phyloP scores from a whole-genome alignment of 345 rosid species.

The Brassica rapa region DNA sequence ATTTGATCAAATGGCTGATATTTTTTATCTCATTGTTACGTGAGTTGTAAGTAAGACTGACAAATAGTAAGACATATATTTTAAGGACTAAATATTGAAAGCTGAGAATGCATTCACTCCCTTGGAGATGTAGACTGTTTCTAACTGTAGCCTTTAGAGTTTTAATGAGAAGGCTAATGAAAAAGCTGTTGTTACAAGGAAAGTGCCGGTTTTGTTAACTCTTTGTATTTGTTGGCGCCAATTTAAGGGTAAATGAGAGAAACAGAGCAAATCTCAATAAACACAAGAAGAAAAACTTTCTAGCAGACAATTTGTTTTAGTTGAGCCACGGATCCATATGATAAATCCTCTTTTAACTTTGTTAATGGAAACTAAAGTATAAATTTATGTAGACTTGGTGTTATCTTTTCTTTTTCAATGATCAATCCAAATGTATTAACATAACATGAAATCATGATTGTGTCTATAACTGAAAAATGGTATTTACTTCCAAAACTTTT shows the following conservation, averaged over 20 bases:
- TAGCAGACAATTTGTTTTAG: background rate
- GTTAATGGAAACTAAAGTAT: background rate
- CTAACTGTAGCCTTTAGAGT: background rate
- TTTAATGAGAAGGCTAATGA: background rate
- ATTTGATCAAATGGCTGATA: too few species aligned
- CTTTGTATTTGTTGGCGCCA: background rate
- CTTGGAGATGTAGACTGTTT: background rate
- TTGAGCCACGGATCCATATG: too few species aligned
- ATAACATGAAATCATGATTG: background rate
- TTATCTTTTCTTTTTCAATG: background rate
- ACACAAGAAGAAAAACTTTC: background rate
- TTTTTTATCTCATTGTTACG: background rate
- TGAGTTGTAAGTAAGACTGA: background rate
- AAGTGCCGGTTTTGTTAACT: background rate
- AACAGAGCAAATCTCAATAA: background rate
- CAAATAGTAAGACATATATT: background rate
- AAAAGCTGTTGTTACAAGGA: background rate
- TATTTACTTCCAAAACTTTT: background rate
- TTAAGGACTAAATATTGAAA: background rate
- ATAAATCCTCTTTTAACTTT: too few species aligned
- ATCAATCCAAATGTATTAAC: background rate
- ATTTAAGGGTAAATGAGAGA: background rate
- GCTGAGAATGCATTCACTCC: background rate
- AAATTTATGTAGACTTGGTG: background rate
- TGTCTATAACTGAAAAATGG: background rate